These are phyloP conservation scores for Calonectria honghensis DNA, from an alignment of 2,329 filamentous ascomycete genomes.

Conservation along the genomic window DNA sequence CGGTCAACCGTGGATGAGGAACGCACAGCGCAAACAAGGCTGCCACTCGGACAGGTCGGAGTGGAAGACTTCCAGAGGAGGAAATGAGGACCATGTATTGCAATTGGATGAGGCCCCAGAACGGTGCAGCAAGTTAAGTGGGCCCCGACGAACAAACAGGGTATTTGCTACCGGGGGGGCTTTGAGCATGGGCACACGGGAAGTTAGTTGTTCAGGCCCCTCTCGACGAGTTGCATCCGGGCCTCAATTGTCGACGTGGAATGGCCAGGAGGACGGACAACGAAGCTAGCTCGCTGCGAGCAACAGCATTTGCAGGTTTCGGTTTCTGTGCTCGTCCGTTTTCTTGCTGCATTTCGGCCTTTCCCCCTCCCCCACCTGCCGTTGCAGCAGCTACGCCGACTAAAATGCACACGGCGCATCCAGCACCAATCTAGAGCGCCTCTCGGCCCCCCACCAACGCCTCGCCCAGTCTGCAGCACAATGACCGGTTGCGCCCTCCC, in stretches of 20 bases:
- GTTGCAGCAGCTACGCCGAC: not conserved
- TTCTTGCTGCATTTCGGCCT: not conserved
- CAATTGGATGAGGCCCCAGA: slow-evolving; percentile 46
- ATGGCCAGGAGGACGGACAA: not conserved
- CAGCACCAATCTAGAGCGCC: slow-evolving; percentile 28
- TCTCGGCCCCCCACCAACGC: slow-evolving; percentile 15
- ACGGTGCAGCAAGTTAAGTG: slow-evolving; percentile 23
- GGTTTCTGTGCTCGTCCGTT: not conserved
- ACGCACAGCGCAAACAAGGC: slow-evolving; percentile 6
- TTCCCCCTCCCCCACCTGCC: not conserved
- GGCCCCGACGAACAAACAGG: not conserved
- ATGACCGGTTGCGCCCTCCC: slow-evolving; percentile 17
- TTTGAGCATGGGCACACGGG: slow-evolving; percentile 9
- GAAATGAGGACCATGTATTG: slow-evolving; percentile 44
- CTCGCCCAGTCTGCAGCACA: slow-evolving; percentile 21
- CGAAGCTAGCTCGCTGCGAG: slow-evolving; percentile 4
- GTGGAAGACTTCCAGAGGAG: slow-evolving; percentile 17
- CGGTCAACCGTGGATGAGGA: slow-evolving; percentile 37
- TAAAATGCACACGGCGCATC: slow-evolving; percentile 12
- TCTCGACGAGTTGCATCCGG: slow-evolving; percentile 9
- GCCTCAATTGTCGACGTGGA: slow-evolving; percentile 20
- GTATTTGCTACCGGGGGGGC: slow-evolving; percentile 8
- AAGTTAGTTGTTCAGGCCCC: slow-evolving; percentile 28
- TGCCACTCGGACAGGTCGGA: slow-evolving; percentile 26
- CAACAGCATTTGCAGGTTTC: slow-evolving; percentile 5